Evolutionary conservation across 345 rosid genomes (phyloP).

Genomic region (Durio zibethinus): DNA sequence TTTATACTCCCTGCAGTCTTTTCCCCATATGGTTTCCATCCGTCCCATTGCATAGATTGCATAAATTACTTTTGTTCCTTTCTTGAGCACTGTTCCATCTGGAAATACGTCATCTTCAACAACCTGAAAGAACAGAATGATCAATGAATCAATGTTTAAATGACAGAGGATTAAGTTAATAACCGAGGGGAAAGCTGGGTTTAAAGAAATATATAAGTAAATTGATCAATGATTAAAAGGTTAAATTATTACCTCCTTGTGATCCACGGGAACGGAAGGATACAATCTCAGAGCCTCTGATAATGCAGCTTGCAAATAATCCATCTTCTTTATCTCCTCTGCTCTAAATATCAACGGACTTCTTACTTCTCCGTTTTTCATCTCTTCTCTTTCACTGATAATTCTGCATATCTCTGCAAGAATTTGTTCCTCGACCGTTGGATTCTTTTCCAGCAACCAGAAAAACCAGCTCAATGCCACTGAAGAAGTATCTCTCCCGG

Average conservation of each 20-base stretch:
- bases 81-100: slow-evolving; percentile 78
- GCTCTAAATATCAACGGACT: slow-evolving; percentile 45
- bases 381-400: slow-evolving; percentile 41
- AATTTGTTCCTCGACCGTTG: slow-evolving; percentile 57
- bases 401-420: slow-evolving; percentile 54
- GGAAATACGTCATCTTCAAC: slow-evolving; percentile 78
- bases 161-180: not conserved
- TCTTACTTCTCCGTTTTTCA: slow-evolving; percentile 14
- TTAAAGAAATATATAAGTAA: not conserved
- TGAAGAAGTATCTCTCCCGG: slow-evolving; percentile 96
- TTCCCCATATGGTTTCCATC: slow-evolving; percentile 93
- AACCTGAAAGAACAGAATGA: slow-evolving; percentile 34
- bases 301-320: slow-evolving; percentile 85
- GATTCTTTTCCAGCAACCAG: slow-evolving; percentile 75
- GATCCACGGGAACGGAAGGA: slow-evolving; percentile 96
- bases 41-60: slow-evolving; percentile 93
- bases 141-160: not conserved
- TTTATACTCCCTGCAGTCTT: slow-evolving; percentile 70
- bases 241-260: slow-evolving; percentile 76
- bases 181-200: not conserved
- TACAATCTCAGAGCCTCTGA: slow-evolving; percentile 89
- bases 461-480: slow-evolving; percentile 95
- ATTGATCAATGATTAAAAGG: not conserved
- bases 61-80: slow-evolving; percentile 83
- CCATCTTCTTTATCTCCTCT: slow-evolving; percentile 94